Evolutionary conservation across 805 yeast species (phyloP).

Genomic region (Metschnikowia lunata): DNA sequence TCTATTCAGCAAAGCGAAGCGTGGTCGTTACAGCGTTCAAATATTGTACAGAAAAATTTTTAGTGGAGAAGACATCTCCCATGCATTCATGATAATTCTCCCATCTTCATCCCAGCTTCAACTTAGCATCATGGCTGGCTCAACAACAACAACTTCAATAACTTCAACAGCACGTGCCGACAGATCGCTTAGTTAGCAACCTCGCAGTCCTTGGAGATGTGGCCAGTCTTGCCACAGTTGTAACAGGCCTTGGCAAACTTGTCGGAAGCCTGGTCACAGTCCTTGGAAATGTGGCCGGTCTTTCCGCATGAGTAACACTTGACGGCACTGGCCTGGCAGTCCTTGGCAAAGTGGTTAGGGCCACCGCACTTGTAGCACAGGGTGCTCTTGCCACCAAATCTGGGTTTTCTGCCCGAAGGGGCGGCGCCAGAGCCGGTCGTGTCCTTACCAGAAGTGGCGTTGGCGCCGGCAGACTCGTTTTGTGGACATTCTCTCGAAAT

Average conservation of each 20-base stretch:
- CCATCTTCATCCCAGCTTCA: conserved; percentile 9
- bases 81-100: neutral
- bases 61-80: conserved; percentile 14
- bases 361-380: conserved; percentile 91
- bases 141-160: conserved; percentile 1
- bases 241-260: conserved; percentile 57
- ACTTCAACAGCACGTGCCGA: neutral
- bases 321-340: conserved; percentile 66
- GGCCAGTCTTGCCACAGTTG: conserved; percentile 77
- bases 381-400: conserved; percentile 30
- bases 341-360: conserved; percentile 89
- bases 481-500: conserved; percentile 68
- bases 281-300: conserved; percentile 84
- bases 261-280: conserved; percentile 55
- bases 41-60: conserved; percentile 13
- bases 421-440: neutral
- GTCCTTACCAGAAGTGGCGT: conserved; percentile 14
- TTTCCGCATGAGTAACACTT: conserved; percentile 93
- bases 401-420: conserved; percentile 2
- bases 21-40: conserved; percentile 18
- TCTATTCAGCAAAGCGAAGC: conserved; percentile 11
- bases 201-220: conserved; percentile 76
- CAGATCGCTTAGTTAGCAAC: conserved; percentile 12
- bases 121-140: too few relatives aligned
- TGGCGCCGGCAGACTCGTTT: conserved; percentile 32